A percentile compares a stretch with the other conserved stretches of the same genome.
These are phyloP conservation scores for Pouteria campechiana DNA, from an alignment of 179 eudicot species.

Conservation along the genomic window DNA sequence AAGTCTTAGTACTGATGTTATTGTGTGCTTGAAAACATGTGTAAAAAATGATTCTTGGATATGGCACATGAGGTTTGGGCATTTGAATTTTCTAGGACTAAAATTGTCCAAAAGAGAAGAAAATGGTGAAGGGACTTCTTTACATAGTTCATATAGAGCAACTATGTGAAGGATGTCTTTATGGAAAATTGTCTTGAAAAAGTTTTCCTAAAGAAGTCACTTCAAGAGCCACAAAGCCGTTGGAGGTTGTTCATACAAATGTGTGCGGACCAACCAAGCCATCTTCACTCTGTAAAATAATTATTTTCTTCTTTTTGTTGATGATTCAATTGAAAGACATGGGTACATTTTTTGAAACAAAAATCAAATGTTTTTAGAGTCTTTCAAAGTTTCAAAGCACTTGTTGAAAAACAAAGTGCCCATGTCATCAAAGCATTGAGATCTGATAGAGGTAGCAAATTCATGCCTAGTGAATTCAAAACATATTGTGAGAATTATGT, in stretches of 20 bases:
- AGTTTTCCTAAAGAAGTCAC: slow-evolving; percentile 1
- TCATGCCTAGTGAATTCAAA: background rate
- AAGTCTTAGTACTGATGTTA: background rate
- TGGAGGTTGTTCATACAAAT: slow-evolving; percentile 1
- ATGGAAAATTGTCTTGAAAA: background rate
- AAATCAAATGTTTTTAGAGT: background rate
- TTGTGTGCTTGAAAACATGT: background rate
- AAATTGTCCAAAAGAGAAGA: background rate
- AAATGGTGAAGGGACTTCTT: slow-evolving; percentile 1
- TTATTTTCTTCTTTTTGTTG: background rate
- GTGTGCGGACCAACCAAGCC: background rate
- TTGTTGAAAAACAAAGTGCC: background rate
- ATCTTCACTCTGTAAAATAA: no score
- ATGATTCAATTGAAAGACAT: background rate
- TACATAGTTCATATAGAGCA: background rate
- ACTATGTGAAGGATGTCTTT: slow-evolving; percentile 2
- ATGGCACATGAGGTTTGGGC: background rate
- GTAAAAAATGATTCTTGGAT: background rate
- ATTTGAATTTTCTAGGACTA: slow-evolving; percentile 1
- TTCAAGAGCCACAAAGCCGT: background rate
- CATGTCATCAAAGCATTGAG: background rate
- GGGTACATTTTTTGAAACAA: background rate
- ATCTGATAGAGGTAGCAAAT: background rate
- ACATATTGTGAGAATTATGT: background rate
- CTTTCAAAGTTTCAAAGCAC: background rate